These are phyloP conservation scores for Pseudohyphozyma bogoriensis DNA, from an alignment of 768 basidiomycete genomes.

Conservation along the genomic window DNA sequence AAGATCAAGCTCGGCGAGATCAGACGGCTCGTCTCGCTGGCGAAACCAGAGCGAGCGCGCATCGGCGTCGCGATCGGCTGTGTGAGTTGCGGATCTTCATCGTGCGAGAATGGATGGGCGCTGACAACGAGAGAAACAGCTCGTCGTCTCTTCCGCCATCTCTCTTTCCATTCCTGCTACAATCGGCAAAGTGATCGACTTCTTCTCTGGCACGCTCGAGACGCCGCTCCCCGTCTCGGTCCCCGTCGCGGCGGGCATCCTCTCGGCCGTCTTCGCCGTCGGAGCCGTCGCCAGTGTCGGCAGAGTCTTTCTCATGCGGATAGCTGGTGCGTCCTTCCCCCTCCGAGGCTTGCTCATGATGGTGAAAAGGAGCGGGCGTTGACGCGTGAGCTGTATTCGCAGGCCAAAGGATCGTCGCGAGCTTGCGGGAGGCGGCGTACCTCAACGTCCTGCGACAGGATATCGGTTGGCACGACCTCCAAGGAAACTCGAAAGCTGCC, in stretches of 20 bases:
- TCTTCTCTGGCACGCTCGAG: slow-evolving; percentile 46
- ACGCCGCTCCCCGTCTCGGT: slow-evolving; percentile 64
- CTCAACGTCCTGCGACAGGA: slow-evolving; percentile 63
- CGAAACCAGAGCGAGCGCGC: slow-evolving; percentile 69
- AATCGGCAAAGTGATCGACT: slow-evolving; percentile 87
- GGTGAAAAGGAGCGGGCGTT: no score
- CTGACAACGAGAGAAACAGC: slow-evolving; percentile 37
- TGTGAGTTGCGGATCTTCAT: slow-evolving; percentile 32
- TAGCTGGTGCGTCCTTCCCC: no score
- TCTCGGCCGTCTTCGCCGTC: slow-evolving; percentile 68
- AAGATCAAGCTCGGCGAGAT: slow-evolving; percentile 21
- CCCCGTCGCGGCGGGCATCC: slow-evolving; percentile 63
- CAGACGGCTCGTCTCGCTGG: slow-evolving; percentile 51
- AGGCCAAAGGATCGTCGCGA: slow-evolving; percentile 84
- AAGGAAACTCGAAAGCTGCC: slow-evolving; percentile 16
- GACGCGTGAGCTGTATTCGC: no score
- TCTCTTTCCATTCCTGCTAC: slow-evolving; percentile 89
- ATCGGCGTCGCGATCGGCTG: slow-evolving; percentile 61
- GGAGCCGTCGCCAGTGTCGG: slow-evolving; percentile 87
- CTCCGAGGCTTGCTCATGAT: no score
- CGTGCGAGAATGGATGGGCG: background rate
- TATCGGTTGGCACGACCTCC: slow-evolving; percentile 30
- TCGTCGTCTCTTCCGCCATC: slow-evolving; percentile 78
- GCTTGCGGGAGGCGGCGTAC: slow-evolving; percentile 72
- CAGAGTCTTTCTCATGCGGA: slow-evolving; percentile 14